These are phyloP conservation scores for Austroboletus eburneus DNA, from an alignment of 768 basidiomycete species.

Conservation along the genomic window DNA sequence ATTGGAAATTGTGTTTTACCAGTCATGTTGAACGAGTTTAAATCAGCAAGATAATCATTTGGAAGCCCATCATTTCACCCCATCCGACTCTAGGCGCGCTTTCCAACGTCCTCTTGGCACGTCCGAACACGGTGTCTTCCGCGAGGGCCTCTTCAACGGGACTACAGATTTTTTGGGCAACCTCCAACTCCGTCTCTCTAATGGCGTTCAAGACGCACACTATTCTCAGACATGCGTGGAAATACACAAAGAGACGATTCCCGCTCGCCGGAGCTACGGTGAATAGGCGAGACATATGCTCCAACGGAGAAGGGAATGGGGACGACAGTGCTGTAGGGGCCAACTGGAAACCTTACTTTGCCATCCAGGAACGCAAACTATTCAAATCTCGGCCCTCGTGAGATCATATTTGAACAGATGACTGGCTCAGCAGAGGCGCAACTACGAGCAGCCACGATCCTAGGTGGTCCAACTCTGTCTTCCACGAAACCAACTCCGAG, in stretches of 20 bases:
- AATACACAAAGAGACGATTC: constrained; percentile 42
- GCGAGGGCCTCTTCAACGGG: constrained; percentile 38
- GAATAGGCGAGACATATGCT: background rate
- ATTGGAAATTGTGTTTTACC: no score
- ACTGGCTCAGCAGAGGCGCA: constrained; percentile 34
- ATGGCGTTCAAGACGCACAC: constrained; percentile 15
- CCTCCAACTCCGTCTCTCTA: constrained; percentile 25
- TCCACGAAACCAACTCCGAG: constrained; percentile 33
- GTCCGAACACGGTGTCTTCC: constrained; percentile 41
- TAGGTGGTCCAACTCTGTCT: constrained; percentile 35
- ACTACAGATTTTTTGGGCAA: constrained; percentile 43
- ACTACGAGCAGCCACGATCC: constrained; percentile 23
- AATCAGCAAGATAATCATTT: no score
- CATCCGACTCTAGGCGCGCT: constrained; percentile 5
- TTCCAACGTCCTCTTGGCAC: constrained; percentile 39
- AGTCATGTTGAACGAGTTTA: no score
- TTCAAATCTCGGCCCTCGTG: constrained; percentile 29
- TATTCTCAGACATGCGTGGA: constrained; percentile 40
- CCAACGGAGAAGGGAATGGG: no score
- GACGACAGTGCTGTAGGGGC: background rate
- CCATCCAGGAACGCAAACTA: constrained; percentile 39
- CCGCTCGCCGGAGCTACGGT: constrained; percentile 44
- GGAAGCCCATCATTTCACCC: no score
- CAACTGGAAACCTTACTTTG: constrained; percentile 31
- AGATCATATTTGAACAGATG: constrained; percentile 36